These are phyloP conservation scores for Ambrosiella cleistominuta DNA, from an alignment of 2,329 filamentous ascomycete species.

Conservation along the genomic window DNA sequence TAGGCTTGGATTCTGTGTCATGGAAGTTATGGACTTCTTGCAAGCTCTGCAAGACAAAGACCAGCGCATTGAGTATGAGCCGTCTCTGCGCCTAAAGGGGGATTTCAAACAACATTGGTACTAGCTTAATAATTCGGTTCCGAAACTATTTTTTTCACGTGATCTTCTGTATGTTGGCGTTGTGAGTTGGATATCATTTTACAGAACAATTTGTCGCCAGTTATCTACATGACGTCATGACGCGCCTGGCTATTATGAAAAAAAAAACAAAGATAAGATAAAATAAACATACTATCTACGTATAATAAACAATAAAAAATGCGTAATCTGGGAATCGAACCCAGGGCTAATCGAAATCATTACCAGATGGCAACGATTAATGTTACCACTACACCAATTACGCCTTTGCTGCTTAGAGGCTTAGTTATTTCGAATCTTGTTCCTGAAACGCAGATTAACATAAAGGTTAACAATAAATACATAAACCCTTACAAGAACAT, in stretches of 20 bases:
- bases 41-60: background rate
- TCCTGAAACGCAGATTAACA: no score
- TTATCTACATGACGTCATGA: no score
- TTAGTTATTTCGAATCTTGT: no score
- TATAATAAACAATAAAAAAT: background rate
- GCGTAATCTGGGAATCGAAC: constrained; percentile 8
- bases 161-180: no score
- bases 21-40: no score
- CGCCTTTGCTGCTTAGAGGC: background rate
- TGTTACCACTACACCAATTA: constrained; percentile 10
- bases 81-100: background rate
- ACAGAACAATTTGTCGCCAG: no score
- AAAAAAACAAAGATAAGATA: background rate
- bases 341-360: constrained; percentile 10
- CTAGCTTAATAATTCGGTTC: background rate
- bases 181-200: no score
- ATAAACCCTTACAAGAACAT: background rate
- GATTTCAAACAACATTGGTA: background rate
- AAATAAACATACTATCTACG: background rate
- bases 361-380: constrained; percentile 9
- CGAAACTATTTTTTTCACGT: no score
- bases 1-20: no score
- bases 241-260: no score
- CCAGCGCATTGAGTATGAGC: background rate
- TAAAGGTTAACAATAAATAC: background rate